A percentile compares a stretch with the other conserved stretches of the same genome.
These are phyloP conservation scores for Pleurotus djamor DNA, from an alignment of 768 basidiomycete genomes.

Conservation along the genomic window DNA sequence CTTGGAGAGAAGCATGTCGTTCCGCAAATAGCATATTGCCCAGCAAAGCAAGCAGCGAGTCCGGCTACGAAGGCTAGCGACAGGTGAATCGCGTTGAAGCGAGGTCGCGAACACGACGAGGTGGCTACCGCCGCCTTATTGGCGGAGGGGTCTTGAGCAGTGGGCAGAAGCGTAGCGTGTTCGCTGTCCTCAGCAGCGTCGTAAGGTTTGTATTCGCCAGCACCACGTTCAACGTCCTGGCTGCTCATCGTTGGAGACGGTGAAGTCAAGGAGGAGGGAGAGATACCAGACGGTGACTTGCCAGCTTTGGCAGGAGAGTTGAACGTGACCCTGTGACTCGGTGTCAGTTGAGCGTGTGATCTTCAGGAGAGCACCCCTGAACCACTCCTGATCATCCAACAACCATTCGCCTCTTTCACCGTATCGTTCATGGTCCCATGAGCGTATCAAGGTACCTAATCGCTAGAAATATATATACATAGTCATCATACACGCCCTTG, in stretches of 20 bases:
- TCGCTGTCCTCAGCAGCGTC: slow-evolving; percentile 19
- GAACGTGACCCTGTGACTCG: too few relatives aligned
- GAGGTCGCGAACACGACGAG: slow-evolving; percentile 16
- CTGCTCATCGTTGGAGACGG: slow-evolving; percentile 5
- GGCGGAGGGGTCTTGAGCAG: slow-evolving; percentile 2
- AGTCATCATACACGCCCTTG: too few relatives aligned
- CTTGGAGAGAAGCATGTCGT: slow-evolving; percentile 32
- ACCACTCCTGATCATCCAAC: too few relatives aligned
- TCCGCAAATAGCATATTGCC: slow-evolving; percentile 47
- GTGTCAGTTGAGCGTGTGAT: too few relatives aligned
- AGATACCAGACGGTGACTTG: too few relatives aligned
- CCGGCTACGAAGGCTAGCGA: slow-evolving; percentile 54
- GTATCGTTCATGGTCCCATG: too few relatives aligned
- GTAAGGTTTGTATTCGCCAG: slow-evolving; percentile 11
- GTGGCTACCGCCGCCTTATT: background rate
- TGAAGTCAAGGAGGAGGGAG: background rate
- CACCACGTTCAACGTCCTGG: slow-evolving; percentile 20
- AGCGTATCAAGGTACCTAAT: too few relatives aligned
- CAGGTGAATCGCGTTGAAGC: slow-evolving; percentile 36
- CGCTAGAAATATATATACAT: too few relatives aligned
- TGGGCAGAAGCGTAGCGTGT: slow-evolving; percentile 33
- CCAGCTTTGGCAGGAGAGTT: too few relatives aligned
- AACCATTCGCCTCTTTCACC: too few relatives aligned
- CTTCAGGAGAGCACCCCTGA: too few relatives aligned
- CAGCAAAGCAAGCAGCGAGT: slow-evolving; percentile 42